A percentile compares a stretch with the other conserved stretches of the same genome.
phyloP scores from a whole-genome alignment of 768 basidiomycete genomes.

The Pleurotus djamor region DNA sequence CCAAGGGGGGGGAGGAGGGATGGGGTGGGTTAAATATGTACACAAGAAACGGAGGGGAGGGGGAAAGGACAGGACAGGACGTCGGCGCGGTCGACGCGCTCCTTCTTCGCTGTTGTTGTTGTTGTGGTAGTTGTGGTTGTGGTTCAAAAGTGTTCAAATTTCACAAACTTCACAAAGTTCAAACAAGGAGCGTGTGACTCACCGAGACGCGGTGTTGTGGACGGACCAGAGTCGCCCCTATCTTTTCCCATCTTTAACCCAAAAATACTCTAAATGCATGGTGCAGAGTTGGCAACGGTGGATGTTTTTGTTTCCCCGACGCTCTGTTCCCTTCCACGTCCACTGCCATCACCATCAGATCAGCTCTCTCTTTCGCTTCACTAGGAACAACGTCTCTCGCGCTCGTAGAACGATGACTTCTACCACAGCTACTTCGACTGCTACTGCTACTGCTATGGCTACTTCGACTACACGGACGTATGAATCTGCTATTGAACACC shows the following conservation, averaged over 20 bases:
- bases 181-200: neutral
- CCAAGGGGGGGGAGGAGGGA: too few species aligned
- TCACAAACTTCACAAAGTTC: too few species aligned
- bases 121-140: neutral
- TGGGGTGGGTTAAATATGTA: too few species aligned
- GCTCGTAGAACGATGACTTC: too few species aligned
- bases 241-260: neutral
- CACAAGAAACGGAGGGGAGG: conserved; percentile 4
- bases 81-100: neutral
- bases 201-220: neutral
- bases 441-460: conserved; percentile 1
- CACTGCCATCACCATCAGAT: neutral
- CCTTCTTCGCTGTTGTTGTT: too few species aligned
- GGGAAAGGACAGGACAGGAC: neutral
- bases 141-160: too few species aligned
- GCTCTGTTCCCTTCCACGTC: conserved; percentile 15
- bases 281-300: conserved; percentile 16
- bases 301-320: conserved; percentile 21
- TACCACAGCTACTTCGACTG: too few species aligned
- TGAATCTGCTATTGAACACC: conserved; percentile 65
- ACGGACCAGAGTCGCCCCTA: conserved; percentile 3
- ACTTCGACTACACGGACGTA: conserved; percentile 67
- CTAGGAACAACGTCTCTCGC: too few species aligned
- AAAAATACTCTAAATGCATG: conserved; percentile 4
- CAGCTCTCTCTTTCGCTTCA: too few species aligned